Evolutionary conservation across 2,329 filamentous ascomycete species (phyloP).

Genomic region (Fusarium transvaalense): DNA sequence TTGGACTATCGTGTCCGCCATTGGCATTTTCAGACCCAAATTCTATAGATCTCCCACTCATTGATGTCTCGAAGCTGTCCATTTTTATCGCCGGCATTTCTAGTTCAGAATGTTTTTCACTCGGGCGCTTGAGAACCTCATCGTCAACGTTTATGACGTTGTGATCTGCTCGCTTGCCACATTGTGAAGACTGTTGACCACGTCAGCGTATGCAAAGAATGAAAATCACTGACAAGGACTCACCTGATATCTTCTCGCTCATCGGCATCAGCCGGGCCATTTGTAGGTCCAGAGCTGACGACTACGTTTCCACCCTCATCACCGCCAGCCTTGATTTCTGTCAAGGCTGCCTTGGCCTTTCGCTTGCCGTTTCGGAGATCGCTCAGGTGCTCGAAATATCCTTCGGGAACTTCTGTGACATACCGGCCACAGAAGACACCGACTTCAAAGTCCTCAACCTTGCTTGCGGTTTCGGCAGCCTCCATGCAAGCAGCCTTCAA

Average conservation of each 20-base stretch:
- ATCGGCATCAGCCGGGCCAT: conserved; percentile 19
- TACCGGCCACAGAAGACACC: conserved; percentile 94
- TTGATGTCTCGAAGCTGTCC: conserved; percentile 77
- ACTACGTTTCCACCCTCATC: conserved; percentile 29
- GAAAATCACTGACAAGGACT: neutral
- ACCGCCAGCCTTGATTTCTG: conserved; percentile 19
- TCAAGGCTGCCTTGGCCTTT: conserved; percentile 28
- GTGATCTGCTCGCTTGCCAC: conserved; percentile 52
- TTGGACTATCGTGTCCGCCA: conserved; percentile 73
- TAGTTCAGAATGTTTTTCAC: conserved; percentile 73
- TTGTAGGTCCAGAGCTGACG: conserved; percentile 34
- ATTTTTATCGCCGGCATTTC: conserved; percentile 76
- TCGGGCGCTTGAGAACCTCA: conserved; percentile 74
- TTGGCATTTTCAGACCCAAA: conserved; percentile 73
- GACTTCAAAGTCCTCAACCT: conserved; percentile 79
- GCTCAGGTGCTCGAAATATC: conserved; percentile 86
- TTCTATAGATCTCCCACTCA: conserved; percentile 74
- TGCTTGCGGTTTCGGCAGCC: conserved; percentile 69
- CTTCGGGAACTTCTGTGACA: conserved; percentile 80
- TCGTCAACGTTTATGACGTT: conserved; percentile 69
- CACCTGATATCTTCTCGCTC: conserved; percentile 36
- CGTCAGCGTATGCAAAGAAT: neutral
- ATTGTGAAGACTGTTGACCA: conserved; percentile 21
- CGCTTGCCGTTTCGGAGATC: conserved; percentile 74
- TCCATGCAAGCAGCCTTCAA: conserved; percentile 84